Conservation (phyloP, 1,284 basidiomycete species). For the Ganoderma leucocontextum region DNA sequence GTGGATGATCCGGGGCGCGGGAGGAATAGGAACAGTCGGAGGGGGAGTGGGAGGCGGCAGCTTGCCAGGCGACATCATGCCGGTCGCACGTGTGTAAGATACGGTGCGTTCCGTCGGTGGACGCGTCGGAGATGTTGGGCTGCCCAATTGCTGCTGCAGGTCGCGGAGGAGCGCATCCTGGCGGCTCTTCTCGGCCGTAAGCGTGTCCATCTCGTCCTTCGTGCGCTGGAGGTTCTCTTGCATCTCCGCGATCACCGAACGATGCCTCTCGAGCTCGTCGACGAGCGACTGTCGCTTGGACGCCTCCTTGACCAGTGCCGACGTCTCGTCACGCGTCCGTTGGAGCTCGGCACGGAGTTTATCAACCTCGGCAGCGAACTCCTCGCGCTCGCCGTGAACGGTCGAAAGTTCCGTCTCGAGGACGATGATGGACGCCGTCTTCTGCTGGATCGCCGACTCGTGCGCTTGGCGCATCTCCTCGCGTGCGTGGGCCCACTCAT, state of each 20-base stretch:
- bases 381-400: constrained; percentile 59
- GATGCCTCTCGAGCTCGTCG: constrained; percentile 79
- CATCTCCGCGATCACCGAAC: constrained; percentile 75
- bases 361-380: constrained; percentile 61
- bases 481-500: constrained; percentile 59
- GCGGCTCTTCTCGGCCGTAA: constrained; percentile 75
- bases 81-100: constrained; percentile 63
- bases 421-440: constrained; percentile 52
- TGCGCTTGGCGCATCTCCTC: constrained; percentile 61
- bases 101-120: constrained; percentile 61
- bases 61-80: constrained; percentile 71
- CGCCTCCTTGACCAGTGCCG: constrained; percentile 71
- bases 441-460: constrained; percentile 59
- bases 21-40: constrained; percentile 88
- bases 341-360: constrained; percentile 68
- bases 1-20: constrained; percentile 66
- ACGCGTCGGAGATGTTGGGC: constrained; percentile 53
- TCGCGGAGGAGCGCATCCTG: constrained; percentile 76
- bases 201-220: constrained; percentile 81
- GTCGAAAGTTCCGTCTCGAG: constrained; percentile 59
- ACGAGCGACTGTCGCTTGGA: constrained; percentile 77
- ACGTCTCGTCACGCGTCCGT: constrained; percentile 63
- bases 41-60: constrained; percentile 90
- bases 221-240: constrained; percentile 79
- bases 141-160: constrained; percentile 78